phyloP scores from a whole-genome alignment of 371 early-diverging fungal species.

The Paramicrosporidium saccamoebae region DNA sequence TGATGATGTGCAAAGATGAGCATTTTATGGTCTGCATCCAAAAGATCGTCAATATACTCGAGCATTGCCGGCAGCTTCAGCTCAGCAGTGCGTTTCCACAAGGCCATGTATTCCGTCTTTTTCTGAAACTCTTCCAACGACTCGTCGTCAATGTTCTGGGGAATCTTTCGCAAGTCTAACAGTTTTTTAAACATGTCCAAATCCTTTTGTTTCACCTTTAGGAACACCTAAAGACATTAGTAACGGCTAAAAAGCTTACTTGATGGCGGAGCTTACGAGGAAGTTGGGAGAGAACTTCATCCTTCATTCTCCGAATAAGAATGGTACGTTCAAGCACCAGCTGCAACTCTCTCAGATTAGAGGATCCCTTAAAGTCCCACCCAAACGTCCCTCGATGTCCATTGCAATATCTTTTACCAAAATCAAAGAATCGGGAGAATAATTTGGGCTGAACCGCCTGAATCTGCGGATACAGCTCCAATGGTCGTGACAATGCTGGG shows the following conservation, averaged over 20 bases:
- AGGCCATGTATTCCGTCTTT: slow-evolving; percentile 2
- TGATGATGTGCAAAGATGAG: slow-evolving; percentile 22
- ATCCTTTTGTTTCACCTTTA: neutral
- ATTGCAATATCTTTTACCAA: slow-evolving; percentile 18
- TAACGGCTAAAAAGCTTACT: too few species aligned
- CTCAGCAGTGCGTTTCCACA: slow-evolving; percentile 6
- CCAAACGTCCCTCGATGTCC: slow-evolving; percentile 6
- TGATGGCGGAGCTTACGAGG: slow-evolving; percentile 11
- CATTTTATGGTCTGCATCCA: slow-evolving; percentile 11
- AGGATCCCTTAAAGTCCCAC: slow-evolving; percentile 8
- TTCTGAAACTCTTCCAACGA: neutral
- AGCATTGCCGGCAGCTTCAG: slow-evolving; percentile 10
- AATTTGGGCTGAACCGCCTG: slow-evolving; percentile 7
- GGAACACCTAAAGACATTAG: slow-evolving; percentile 6
- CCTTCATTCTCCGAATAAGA: slow-evolving; percentile 16
- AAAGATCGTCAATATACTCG: slow-evolving; percentile 11
- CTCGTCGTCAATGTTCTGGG: neutral
- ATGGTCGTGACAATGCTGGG: slow-evolving; percentile 16
- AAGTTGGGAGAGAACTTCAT: slow-evolving; percentile 12
- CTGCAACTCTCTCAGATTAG: slow-evolving; percentile 16
- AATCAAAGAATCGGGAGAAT: slow-evolving; percentile 9
- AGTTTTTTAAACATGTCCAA: slow-evolving; percentile 1
- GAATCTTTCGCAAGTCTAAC: neutral
- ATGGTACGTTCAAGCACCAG: slow-evolving; percentile 11
- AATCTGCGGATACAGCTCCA: slow-evolving; percentile 19